Conservation (phyloP, 441 rosid species). For the Pelargonium australe region DNA sequence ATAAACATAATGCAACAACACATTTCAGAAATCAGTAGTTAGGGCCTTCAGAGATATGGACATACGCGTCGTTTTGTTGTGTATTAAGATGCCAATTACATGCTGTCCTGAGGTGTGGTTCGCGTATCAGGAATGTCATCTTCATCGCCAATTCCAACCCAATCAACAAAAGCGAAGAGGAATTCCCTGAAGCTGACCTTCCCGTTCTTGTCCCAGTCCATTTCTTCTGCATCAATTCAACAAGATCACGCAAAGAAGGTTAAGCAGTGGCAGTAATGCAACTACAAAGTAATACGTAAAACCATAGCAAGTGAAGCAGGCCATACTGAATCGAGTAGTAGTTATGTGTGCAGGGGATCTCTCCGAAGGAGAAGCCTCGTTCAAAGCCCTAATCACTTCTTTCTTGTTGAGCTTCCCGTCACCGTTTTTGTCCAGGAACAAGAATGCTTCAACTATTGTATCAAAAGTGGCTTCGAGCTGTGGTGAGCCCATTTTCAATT, state of each 20-base stretch:
- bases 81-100: not conserved
- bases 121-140: conserved; percentile 25
- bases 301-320: conserved; percentile 20
- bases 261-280: not conserved
- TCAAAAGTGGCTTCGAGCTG: conserved; percentile 61
- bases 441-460: conserved; percentile 61
- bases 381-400: conserved; percentile 56
- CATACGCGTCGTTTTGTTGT: too few relatives aligned
- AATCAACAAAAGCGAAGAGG: conserved; percentile 61
- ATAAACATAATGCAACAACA: too few relatives aligned
- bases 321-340: conserved; percentile 42
- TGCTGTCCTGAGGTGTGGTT: not conserved
- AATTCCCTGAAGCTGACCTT: conserved; percentile 73
- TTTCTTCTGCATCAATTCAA: conserved; percentile 56
- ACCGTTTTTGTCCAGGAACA: conserved; percentile 71
- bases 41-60: too few relatives aligned
- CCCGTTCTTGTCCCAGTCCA: conserved; percentile 79
- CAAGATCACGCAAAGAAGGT: conserved; percentile 13
- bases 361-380: conserved; percentile 57
- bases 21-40: too few relatives aligned
- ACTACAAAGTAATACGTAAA: not conserved
- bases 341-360: conserved; percentile 60
- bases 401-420: conserved; percentile 61
- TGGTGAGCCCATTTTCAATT: conserved; percentile 32
- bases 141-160: conserved; percentile 65